phyloP scores from a whole-genome alignment of 148 eudicot species.

The Cornus kousa region DNA sequence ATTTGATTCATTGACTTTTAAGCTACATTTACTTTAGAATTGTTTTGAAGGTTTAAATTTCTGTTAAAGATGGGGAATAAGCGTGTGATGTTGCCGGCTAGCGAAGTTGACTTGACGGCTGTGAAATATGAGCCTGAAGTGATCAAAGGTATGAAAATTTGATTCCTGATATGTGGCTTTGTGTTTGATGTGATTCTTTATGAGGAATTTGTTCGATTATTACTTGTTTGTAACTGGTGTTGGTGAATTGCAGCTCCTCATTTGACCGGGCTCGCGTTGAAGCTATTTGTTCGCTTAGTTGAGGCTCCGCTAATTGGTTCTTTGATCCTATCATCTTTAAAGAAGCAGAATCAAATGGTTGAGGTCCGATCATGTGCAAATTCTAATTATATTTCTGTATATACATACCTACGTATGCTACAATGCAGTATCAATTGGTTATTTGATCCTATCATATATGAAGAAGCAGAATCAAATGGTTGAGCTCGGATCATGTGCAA shows the following conservation, averaged over 20 bases:
- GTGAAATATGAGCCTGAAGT: slow-evolving; percentile 60
- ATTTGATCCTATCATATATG: slow-evolving; percentile 48
- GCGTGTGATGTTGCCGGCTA: slow-evolving; percentile 66
- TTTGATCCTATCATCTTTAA: slow-evolving; percentile 48
- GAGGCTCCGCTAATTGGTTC: slow-evolving; percentile 72
- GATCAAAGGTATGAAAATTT: slow-evolving; percentile 43
- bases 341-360: slow-evolving; percentile 70
- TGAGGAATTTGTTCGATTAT: background rate
- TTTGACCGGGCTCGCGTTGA: slow-evolving; percentile 60
- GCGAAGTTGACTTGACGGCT: slow-evolving; percentile 62
- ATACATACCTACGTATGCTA: too few species aligned
- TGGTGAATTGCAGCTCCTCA: slow-evolving; percentile 74
- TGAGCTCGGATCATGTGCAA: slow-evolving; percentile 38
- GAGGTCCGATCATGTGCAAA: slow-evolving; percentile 39
- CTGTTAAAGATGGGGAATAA: slow-evolving; percentile 69
- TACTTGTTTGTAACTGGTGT: background rate
- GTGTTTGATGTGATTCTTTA: background rate
- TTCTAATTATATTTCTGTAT: too few species aligned
- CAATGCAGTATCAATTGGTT: too few species aligned
- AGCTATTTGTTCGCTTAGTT: slow-evolving; percentile 50
- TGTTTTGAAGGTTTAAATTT: slow-evolving; percentile 1
- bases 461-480: slow-evolving; percentile 75
- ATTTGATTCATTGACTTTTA: background rate
- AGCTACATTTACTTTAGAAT: background rate
- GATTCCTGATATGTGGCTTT: background rate